A percentile compares a stretch with the other conserved stretches of the same genome.
phyloP scores from a whole-genome alignment of 225 moss, liverwort and hornwort genomes.

The Sphagnum tenellum region DNA sequence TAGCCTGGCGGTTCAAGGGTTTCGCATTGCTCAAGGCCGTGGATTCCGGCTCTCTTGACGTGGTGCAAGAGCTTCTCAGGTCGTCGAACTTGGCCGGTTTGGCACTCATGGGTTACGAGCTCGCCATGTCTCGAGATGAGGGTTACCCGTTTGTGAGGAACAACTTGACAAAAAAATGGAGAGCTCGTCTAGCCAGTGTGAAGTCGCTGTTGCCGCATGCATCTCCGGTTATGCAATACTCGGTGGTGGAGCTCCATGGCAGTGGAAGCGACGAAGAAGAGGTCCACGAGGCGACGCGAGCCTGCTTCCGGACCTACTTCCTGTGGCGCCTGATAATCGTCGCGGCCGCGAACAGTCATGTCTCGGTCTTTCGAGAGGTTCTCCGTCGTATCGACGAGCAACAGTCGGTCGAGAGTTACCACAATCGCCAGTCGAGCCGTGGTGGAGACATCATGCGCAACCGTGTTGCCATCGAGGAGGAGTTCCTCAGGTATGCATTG shows the following conservation, averaged over 20 bases:
- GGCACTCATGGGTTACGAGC: conserved; percentile 29
- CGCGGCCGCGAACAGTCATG: conserved; percentile 21
- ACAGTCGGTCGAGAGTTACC: conserved; percentile 30
- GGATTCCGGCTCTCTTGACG: conserved; percentile 19
- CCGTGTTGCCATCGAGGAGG: conserved; percentile 17
- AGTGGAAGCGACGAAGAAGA: conserved; percentile 16
- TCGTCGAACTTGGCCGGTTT: conserved; percentile 11
- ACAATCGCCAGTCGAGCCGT: background rate
- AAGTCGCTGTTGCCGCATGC: conserved; percentile 18
- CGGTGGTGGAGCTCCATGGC: conserved; percentile 8
- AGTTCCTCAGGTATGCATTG: conserved; percentile 16
- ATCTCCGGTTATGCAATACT: background rate
- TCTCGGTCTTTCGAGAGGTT: conserved; percentile 21
- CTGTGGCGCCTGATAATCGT: conserved; percentile 28
- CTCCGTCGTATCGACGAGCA: conserved; percentile 20
- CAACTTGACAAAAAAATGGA: conserved; percentile 19
- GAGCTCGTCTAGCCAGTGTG: conserved; percentile 2
- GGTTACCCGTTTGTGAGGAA: conserved; percentile 19
- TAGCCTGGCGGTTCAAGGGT: conserved; percentile 28
- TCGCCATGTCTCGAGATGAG: conserved; percentile 13
- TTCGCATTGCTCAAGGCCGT: conserved; percentile 31
- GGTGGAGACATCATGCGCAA: conserved; percentile 3
- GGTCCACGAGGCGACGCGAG: conserved; percentile 27
- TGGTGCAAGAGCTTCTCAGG: conserved; percentile 15
- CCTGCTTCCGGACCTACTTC: conserved; percentile 29